A percentile compares a stretch with the other conserved stretches of the same genome.
phyloP scores from a whole-genome alignment of 352 stramenopile species.

The Phytophthora palmivora region DNA sequence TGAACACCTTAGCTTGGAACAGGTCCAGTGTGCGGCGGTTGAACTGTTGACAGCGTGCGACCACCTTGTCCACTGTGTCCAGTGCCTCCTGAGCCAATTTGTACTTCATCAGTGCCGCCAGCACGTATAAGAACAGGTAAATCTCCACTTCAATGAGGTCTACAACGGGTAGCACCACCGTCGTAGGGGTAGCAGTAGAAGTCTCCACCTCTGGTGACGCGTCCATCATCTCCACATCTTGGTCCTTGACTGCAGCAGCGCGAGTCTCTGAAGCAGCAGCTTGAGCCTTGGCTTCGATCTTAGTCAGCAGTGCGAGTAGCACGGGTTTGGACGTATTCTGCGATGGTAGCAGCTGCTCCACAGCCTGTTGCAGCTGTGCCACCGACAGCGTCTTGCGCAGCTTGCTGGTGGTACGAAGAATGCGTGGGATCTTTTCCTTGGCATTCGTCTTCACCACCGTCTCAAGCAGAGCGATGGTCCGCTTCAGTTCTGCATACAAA shows the following conservation, averaged over 20 bases:
- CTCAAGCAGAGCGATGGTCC: constrained; percentile 75
- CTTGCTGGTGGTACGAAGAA: constrained; percentile 82
- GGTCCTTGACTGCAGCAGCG: constrained; percentile 17
- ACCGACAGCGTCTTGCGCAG: constrained; percentile 81
- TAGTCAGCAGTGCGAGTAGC: constrained; percentile 60
- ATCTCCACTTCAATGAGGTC: constrained; percentile 89
- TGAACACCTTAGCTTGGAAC: constrained; percentile 82
- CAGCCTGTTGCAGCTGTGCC: constrained; percentile 61
- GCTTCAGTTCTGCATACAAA: constrained; percentile 70
- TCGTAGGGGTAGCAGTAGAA: constrained; percentile 9
- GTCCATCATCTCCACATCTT: constrained; percentile 73
- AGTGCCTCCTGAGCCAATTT: constrained; percentile 65
- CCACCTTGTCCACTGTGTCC: constrained; percentile 55
- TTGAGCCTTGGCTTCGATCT: constrained; percentile 51
- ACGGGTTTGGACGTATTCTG: constrained; percentile 66
- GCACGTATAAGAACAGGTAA: constrained; percentile 82
- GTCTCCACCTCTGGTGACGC: constrained; percentile 42
- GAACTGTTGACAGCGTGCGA: constrained; percentile 75
- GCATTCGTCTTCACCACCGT: constrained; percentile 83
- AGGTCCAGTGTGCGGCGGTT: constrained; percentile 83
- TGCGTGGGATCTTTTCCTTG: constrained; percentile 86
- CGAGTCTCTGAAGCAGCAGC: constrained; percentile 12
- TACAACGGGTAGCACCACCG: constrained; percentile 54
- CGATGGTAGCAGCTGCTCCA: constrained; percentile 67
- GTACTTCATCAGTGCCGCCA: constrained; percentile 79